Base-by-base conservation (phyloP, 352 stramenopile genomes). In the Vaucheria bursata region DNA sequence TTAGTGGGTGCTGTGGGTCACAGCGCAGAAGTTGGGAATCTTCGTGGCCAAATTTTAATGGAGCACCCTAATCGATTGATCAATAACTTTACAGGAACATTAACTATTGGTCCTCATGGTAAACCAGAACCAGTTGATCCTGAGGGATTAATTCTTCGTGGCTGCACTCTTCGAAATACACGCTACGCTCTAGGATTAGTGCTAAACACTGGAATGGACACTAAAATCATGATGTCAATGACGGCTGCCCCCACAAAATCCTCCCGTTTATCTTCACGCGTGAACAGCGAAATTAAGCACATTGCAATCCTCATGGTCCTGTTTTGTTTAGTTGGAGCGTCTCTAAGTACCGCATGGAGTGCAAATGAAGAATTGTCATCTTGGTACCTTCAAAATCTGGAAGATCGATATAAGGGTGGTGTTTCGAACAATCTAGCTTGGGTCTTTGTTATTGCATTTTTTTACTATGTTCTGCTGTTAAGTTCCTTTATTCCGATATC, bases 401-500 rank as follows among this genome's bases (percentile, higher is more conserved):
- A n/a, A 35, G 45, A 72, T 34, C 32, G 71, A 0, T 68, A 12
- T 29, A 66, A 36, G 80, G 52, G 75, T 18, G 36, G 67, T n/a
- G 70, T 29, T 5, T 25, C 68, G n/a, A 18, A 31, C 33, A 25
- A 73, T 1, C 50, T 71, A 29, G 52, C 53, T 35, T 37, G 74
- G 31, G 65, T 82, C 31, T 79, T 74, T 40, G 73, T 94, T 73
- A 88, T 89, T 69, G 91, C 91, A 85, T 86, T 92, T 79, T 93
- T 96, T 68, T 93, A 93, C 84, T 95, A 94, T 84, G 91, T 96
- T 39, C 81, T 97, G 37, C 85, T 95, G 75, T 87, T 92, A 53
- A 93, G 92, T 81, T 89, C 93, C 78, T 90, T 97, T 40, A 94
- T 97, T 50, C 92, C 92, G 8, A 93, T 97, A 76, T 94, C 90